Percentiles rank a stretch among this genome's conserved stretches.
phyloP scores from a whole-genome alignment of 2,329 filamentous ascomycete species.

The Aureobasidium pullulans region DNA sequence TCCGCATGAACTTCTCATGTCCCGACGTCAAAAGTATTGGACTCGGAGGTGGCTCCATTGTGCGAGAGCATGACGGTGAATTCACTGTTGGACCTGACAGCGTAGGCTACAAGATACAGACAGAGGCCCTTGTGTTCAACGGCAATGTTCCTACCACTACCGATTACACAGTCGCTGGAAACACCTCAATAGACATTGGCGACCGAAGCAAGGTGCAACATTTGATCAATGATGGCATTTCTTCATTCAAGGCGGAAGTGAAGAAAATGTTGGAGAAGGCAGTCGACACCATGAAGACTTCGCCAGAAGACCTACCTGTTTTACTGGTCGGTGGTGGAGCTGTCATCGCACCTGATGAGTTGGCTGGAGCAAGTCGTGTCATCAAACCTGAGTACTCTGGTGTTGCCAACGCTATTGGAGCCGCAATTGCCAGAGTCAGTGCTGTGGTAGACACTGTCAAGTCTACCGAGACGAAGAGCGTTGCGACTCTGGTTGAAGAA shows the following conservation, averaged over 20 bases:
- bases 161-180: conserved; percentile 41
- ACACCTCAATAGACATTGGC: not conserved
- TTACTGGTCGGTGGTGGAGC: conserved; percentile 58
- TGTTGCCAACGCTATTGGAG: conserved; percentile 59
- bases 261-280: conserved; percentile 48
- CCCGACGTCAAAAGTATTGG: conserved; percentile 55
- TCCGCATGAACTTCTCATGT: conserved; percentile 51
- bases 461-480: conserved; percentile 28
- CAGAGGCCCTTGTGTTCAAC: conserved; percentile 51
- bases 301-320: conserved; percentile 51
- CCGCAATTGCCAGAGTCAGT: conserved; percentile 54
- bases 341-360: conserved; percentile 48
- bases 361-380: conserved; percentile 50
- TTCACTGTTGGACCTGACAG: conserved; percentile 53
- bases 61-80: conserved; percentile 33
- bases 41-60: conserved; percentile 51
- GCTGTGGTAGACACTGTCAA: conserved; percentile 35
- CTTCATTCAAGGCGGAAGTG: conserved; percentile 25
- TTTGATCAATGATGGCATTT: not conserved
- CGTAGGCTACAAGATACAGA: conserved; percentile 51
- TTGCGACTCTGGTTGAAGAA: conserved; percentile 25
- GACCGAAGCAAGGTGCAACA: not conserved
- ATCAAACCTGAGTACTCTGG: conserved; percentile 50
- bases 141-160: conserved; percentile 53
- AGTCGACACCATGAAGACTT: conserved; percentile 57